Evolutionary conservation across 1,284 basidiomycete species (phyloP).

Genomic region (Cutaneotrichosporon cyanovorans): DNA sequence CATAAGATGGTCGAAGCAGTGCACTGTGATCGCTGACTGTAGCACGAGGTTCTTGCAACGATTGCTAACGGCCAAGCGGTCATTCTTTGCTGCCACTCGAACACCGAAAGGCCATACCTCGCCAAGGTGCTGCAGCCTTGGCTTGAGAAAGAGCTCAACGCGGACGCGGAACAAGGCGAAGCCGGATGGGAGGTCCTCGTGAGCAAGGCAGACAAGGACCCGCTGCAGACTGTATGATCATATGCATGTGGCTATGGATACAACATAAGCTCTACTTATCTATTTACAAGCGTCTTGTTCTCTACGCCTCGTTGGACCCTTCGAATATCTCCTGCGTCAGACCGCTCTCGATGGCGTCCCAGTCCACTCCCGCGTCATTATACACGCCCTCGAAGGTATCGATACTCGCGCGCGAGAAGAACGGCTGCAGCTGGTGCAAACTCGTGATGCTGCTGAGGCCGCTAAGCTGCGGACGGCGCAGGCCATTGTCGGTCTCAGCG

Average conservation of each 20-base stretch:
- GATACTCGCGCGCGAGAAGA: conserved; percentile 82
- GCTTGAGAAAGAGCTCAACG: conserved; percentile 53
- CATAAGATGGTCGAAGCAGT: too few relatives aligned
- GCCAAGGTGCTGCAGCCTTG: conserved; percentile 56
- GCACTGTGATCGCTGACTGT: conserved; percentile 12
- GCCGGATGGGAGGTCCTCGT: conserved; percentile 15
- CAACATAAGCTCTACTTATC: background rate
- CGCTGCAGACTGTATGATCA: conserved; percentile 10
- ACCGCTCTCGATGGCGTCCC: conserved; percentile 72
- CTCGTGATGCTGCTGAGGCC: conserved; percentile 64
- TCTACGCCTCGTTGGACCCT: conserved; percentile 12
- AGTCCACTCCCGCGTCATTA: conserved; percentile 63
- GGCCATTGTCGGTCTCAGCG: too few relatives aligned
- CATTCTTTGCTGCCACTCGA: conserved; percentile 76
- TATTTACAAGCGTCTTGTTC: too few relatives aligned
- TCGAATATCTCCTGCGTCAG: conserved; percentile 84
- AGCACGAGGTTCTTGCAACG: conserved; percentile 77
- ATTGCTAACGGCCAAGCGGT: conserved; percentile 65
- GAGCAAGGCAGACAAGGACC: conserved; percentile 14
- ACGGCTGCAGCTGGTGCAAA: conserved; percentile 70
- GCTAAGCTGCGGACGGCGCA: conserved; percentile 63
- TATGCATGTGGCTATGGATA: background rate
- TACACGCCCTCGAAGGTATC: conserved; percentile 84
- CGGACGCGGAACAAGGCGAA: conserved; percentile 16
- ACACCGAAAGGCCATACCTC: conserved; percentile 82